Evolutionary conservation across 129 eudicot genomes (phyloP), one percentile per base, ranked within the genome.

Genomic region (Centella asiatica): DNA sequence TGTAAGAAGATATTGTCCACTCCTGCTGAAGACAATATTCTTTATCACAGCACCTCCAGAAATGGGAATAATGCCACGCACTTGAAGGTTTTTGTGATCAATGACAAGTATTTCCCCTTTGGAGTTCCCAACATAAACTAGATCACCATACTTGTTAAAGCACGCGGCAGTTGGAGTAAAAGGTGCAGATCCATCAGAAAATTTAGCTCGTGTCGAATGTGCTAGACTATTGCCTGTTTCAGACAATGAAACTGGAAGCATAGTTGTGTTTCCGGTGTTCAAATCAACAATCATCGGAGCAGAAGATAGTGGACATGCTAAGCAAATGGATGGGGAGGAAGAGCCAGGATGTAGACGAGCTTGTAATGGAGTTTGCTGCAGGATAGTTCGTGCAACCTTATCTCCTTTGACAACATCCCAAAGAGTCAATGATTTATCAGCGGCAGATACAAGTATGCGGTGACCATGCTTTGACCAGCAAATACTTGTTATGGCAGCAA

Each of bases 401-500:
- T 84, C 96, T 25, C 95, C 96, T 59, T 81, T 82, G 44, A 78
- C 80, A 45, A 92, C 99, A 66, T 92, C 95, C 96, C 95, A 87
- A 46, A 92, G 78, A 36, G 80, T 82, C 55, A 92, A 74, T 2
- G 95, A 75, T 62, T 83, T 92, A 72, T 92, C 95, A 36, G 99
- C 99, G 72, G 95, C 79, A 44, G 99, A 78, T 15, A 84, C 84
- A 26, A 92, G 88, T 60, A 87, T 82, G 56, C 79, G 77, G 57
- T 84, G 96, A 31, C 99, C 95, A 56, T 74, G 60, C 71, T 78
- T 92, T 23, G 96, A 92, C 99, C 99, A 92, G 56, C 92, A 79
- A 66, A 92, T 88, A 63, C 95, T 92, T 0, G 99, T 92, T 61
- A 92, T 70, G 33, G 95, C 95, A 56, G 90, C 82, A 56, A 67